These are phyloP conservation scores for Boletus patriciae DNA, from an alignment of 768 basidiomycete genomes.

Conservation along the genomic window DNA sequence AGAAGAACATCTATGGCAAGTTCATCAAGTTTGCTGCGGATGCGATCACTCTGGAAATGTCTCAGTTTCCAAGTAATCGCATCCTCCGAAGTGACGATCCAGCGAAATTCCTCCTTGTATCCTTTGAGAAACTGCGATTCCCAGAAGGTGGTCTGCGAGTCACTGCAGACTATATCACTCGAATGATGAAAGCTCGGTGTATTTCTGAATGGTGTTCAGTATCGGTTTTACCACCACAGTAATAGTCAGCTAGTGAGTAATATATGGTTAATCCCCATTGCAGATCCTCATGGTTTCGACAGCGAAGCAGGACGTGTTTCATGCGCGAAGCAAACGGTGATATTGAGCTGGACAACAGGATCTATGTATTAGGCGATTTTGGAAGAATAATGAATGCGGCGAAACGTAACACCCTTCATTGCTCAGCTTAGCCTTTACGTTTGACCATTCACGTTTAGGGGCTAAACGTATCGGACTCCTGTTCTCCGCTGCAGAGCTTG, in stretches of 20 bases:
- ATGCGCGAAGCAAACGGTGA: conserved; percentile 55
- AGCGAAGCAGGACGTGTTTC: conserved; percentile 66
- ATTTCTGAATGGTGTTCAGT: conserved; percentile 56
- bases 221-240: conserved; percentile 71
- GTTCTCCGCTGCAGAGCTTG: conserved; percentile 63
- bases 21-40: conserved; percentile 50
- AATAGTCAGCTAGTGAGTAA: conserved; percentile 61
- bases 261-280: not conserved
- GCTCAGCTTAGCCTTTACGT: not conserved
- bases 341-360: conserved; percentile 54
- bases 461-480: conserved; percentile 69
- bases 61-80: conserved; percentile 55
- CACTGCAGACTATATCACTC: conserved; percentile 54
- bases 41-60: conserved; percentile 50
- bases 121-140: conserved; percentile 55
- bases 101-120: conserved; percentile 54
- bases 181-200: conserved; percentile 56
- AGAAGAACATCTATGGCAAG: conserved; percentile 42
- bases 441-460: conserved; percentile 38
- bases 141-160: conserved; percentile 49
- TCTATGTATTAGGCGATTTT: conserved; percentile 61
- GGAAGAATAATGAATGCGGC: conserved; percentile 60
- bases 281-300: not conserved
- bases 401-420: conserved; percentile 45
- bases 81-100: conserved; percentile 58